Percentiles rank a stretch among this genome's conserved stretches.
These are phyloP conservation scores for Spongiforma sp. DNA, from an alignment of 1,284 basidiomycete genomes.

Conservation along the genomic window DNA sequence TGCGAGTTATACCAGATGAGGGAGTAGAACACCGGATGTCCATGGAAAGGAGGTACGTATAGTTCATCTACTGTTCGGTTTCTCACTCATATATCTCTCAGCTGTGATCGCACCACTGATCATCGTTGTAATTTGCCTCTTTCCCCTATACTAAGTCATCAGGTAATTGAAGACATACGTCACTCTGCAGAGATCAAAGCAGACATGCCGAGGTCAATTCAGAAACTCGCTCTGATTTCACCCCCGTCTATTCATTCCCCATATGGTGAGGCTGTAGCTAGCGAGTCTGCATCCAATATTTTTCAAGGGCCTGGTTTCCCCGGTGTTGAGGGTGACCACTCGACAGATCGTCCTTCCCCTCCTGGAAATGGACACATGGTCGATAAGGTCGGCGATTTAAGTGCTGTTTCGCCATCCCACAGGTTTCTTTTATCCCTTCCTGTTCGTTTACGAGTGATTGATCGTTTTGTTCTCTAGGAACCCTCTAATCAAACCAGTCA, in stretches of 20 bases:
- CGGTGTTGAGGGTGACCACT: neutral
- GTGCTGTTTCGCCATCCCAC: neutral
- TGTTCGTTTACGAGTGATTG: neutral
- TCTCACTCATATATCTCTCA: constrained; percentile 11
- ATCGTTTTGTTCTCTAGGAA: constrained; percentile 11
- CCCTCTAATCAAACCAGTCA: neutral
- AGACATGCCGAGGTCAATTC: neutral
- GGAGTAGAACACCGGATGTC: neutral
- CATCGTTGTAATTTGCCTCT: constrained; percentile 13
- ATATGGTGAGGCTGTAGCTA: neutral
- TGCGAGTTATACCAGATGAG: constrained; percentile 23
- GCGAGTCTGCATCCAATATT: too few relatives aligned
- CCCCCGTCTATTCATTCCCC: neutral
- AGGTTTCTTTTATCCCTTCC: constrained; percentile 13
- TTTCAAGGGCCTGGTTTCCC: too few relatives aligned
- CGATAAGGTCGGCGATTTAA: constrained; percentile 6
- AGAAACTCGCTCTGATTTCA: neutral
- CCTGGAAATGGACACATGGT: neutral
- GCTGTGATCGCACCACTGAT: constrained; percentile 5
- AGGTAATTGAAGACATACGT: constrained; percentile 23
- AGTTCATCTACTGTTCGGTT: neutral
- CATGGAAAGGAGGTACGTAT: constrained; percentile 15
- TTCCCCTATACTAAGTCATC: constrained; percentile 25
- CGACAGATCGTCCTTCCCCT: neutral
- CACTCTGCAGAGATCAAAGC: constrained; percentile 3